phyloP scores from a whole-genome alignment of 2,329 filamentous ascomycete species.

The Ceratocystis alfenasii region DNA sequence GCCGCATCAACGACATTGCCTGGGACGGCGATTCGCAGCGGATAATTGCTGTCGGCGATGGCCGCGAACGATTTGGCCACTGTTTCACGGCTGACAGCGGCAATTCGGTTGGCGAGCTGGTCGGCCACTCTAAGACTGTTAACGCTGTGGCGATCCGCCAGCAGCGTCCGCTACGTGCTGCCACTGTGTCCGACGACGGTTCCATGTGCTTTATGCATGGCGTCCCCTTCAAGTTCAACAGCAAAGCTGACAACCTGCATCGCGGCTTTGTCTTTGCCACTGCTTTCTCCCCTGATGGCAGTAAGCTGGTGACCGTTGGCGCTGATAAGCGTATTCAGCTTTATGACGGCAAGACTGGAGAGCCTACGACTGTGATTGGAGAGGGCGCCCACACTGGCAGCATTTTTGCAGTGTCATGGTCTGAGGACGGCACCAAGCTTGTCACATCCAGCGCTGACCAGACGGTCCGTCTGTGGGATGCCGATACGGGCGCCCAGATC shows the following conservation, averaged over 20 bases:
- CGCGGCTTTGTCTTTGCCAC: slow-evolving; percentile 80
- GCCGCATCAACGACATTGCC: slow-evolving; percentile 87
- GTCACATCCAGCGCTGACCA: slow-evolving; percentile 90
- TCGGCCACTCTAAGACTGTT: slow-evolving; percentile 79
- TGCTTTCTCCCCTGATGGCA: slow-evolving; percentile 82
- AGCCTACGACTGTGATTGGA: slow-evolving; percentile 63
- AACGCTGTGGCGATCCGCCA: slow-evolving; percentile 84
- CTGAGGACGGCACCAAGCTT: slow-evolving; percentile 70
- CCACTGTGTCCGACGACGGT: slow-evolving; percentile 82
- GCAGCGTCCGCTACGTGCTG: slow-evolving; percentile 80
- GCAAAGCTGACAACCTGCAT: slow-evolving; percentile 66
- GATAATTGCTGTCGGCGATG: slow-evolving; percentile 90
- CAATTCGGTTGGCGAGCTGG: slow-evolving; percentile 90
- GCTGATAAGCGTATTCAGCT: slow-evolving; percentile 88
- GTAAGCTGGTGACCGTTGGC: slow-evolving; percentile 70
- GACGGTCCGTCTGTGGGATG: slow-evolving; percentile 90
- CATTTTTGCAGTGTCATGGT: slow-evolving; percentile 87
- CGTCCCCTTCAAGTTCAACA: slow-evolving; percentile 89
- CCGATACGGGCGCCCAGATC: slow-evolving; percentile 60
- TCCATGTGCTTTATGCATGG: slow-evolving; percentile 87
- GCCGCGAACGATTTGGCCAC: slow-evolving; percentile 83
- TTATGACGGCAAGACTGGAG: slow-evolving; percentile 92
- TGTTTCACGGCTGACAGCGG: slow-evolving; percentile 93
- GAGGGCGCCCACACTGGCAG: slow-evolving; percentile 79
- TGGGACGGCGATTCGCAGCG: slow-evolving; percentile 97